Evolutionary conservation across 176 grass and related monocot species (phyloP), one percentile per base, ranked within the genome.

Genomic region (Miscanthus lutarioriparius): DNA sequence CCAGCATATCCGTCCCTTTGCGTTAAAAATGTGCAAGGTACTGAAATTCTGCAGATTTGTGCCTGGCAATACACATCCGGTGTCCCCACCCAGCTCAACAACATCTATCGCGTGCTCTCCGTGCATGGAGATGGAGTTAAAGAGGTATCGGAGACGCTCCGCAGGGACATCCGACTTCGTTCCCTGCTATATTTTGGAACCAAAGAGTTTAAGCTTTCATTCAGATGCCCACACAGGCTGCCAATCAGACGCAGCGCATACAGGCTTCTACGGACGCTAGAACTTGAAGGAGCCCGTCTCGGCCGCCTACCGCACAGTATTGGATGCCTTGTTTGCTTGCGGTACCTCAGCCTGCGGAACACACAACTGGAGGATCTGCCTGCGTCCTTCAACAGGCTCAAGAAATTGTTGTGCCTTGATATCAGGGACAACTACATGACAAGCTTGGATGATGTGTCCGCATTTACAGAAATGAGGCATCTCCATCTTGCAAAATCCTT

Each of bases 351-450:
- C 3, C 58, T 64, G 54, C 37, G 58, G 14, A 22, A 13, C 7
- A 78, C 75, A 19, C 56, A 63, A 6, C 5, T 78, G 20, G 75
- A 78, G 75, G 2, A 63, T 43, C 75, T 78, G 0, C 75, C 75
- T 27, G 6, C 2, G 2, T 17, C 35, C 0, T 11, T 40, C 4
- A 6, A 78, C 11, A 63, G 12, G 5, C 56, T 78, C 36, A 26
- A 0, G 0, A 12, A 27, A 0, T 44, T 78, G 23, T 12, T 44
- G 2, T 78, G 76, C 37, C 76, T 78, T 15, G 76, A 78, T 78
- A 64, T 78, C 36, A 78, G 76, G 76, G 76, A 64, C n/a, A 78
- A 37, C 7, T 3, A 11, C 3, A 78, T 78, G 26, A 61, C 76
- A 78, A 38, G 59, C 4, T 10, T 78, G 75, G 36, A 38, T 25